phyloP scores from a whole-genome alignment of 371 early-diverging fungal genomes.

The Polyrhizophydium stewartii region DNA sequence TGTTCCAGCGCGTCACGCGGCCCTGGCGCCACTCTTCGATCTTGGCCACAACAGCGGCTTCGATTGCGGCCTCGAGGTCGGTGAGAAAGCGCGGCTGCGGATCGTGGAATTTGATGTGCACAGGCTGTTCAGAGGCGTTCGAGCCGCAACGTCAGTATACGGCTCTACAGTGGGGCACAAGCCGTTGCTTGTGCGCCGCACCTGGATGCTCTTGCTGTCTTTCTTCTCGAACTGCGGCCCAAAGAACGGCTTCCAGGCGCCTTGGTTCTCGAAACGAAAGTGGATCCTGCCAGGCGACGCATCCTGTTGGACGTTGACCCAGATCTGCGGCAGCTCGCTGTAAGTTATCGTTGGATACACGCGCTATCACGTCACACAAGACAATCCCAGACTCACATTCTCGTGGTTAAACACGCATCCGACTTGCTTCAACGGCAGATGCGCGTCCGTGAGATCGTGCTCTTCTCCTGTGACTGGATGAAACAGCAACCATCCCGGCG shows the following conservation, averaged over 20 bases:
- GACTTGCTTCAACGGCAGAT: conserved; percentile 34
- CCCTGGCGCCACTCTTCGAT: conserved; percentile 43
- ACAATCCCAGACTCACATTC: conserved; percentile 26
- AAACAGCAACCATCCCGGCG: not conserved
- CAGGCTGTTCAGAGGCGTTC: too few relatives aligned
- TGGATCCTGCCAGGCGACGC: conserved; percentile 25
- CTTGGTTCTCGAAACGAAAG: conserved; percentile 23
- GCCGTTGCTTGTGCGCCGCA: conserved; percentile 1
- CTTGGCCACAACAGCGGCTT: conserved; percentile 25
- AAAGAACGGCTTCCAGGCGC: conserved; percentile 38
- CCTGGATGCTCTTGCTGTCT: conserved; percentile 34
- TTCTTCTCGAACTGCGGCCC: conserved; percentile 12
- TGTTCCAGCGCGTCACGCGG: conserved; percentile 46
- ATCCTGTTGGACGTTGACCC: conserved; percentile 42
- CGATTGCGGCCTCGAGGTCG: conserved; percentile 30
- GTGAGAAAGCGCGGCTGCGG: not conserved
- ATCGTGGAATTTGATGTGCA: not conserved
- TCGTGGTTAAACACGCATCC: conserved; percentile 33
- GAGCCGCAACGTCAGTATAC: too few relatives aligned
- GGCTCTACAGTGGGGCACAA: not conserved
- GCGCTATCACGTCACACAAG: too few relatives aligned
- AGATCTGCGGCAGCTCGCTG: conserved; percentile 25
- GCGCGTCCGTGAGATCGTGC: conserved; percentile 25
- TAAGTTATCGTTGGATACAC: too few relatives aligned
- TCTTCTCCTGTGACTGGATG: conserved; percentile 32